Evolutionary conservation across 2,329 filamentous ascomycete genomes (phyloP).

Genomic region (Didymella pinodella): DNA sequence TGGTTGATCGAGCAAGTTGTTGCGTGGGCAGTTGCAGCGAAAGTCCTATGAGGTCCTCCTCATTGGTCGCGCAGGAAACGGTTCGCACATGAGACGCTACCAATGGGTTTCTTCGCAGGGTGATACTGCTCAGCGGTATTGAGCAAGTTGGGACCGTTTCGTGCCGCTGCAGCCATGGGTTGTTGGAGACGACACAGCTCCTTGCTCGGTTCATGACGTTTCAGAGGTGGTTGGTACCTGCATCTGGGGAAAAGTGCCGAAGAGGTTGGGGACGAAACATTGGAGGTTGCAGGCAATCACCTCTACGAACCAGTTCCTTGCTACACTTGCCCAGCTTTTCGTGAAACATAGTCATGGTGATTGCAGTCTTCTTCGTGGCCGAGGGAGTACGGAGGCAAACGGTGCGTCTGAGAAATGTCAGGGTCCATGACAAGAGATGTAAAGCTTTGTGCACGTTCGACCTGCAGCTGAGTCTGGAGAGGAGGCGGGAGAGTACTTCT

Average conservation of each 20-base stretch:
- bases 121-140: neutral
- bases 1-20: constrained; percentile 2
- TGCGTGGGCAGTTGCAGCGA: constrained; percentile 4
- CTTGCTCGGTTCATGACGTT: constrained; percentile 14
- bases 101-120: neutral
- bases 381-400: constrained; percentile 11
- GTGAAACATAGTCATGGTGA: constrained; percentile 15
- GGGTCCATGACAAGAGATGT: constrained; percentile 17
- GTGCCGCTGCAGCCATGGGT: neutral
- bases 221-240: constrained; percentile 10
- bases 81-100: constrained; percentile 2
- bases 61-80: constrained; percentile 5
- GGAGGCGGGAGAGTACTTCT: constrained; percentile 16
- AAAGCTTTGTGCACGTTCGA: constrained; percentile 19
- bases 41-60: neutral
- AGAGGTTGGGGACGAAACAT: constrained; percentile 23
- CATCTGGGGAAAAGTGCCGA: constrained; percentile 12
- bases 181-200: neutral
- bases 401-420: constrained; percentile 13
- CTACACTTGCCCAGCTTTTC: neutral
- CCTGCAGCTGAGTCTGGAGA: constrained; percentile 17
- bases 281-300: constrained; percentile 15
- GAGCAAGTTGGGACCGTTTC: neutral
- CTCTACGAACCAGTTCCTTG: constrained; percentile 1
- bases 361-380: constrained; percentile 7